Base-by-base conservation (phyloP, 2,329 filamentous ascomycete species). In the Fulvia fulva region DNA sequence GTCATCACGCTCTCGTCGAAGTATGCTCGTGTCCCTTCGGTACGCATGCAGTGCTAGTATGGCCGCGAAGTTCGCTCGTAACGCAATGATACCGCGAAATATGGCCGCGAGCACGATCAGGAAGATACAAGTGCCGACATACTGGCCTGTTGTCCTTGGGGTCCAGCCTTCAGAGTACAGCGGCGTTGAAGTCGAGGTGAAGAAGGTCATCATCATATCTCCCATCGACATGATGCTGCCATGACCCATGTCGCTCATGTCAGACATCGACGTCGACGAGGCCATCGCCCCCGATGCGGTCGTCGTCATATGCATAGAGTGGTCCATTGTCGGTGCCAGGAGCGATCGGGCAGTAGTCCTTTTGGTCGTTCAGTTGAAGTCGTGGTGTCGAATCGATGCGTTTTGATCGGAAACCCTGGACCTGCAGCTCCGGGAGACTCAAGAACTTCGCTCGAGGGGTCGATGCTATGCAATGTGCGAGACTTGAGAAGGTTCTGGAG, bases 81-180 rank as follows among this genome's bases (percentile, higher is more conserved):
- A 5, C 1, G 68, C 68, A 5, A 71, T 49, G 19, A 72, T 78
- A 21, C 78, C 77, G 52, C 91, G 89, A 69, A 88, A 85, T 47
- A 87, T 67, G 58, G 85, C 79, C 57, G 87, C 85, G 50, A 97
- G 84, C 45, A 87, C 65, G 70, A 96, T 86, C 57, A 97, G 81
- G 76, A 97, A 96, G 74, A 96, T 88, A 78, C 92, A 94, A 25
- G 91, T 94, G 53, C 85, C 92, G 1, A 89, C 90, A 74, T 96
- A 97, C 62, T 83, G 77, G 64, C 87, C 89, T 5, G 80, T 76
- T 47, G 76, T 86, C 30, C 70, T 75, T 9, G 92, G 92, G 1
- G 87, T 87, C 90, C 91, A 97, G 56, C 78, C 71, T 30, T 76
- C 71, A 14, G 89, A 86, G 76, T 81, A 90, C 41, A 90, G 79